These are phyloP conservation scores for Gautieria morchelliformis DNA, from an alignment of 768 basidiomycete genomes.

Conservation along the genomic window DNA sequence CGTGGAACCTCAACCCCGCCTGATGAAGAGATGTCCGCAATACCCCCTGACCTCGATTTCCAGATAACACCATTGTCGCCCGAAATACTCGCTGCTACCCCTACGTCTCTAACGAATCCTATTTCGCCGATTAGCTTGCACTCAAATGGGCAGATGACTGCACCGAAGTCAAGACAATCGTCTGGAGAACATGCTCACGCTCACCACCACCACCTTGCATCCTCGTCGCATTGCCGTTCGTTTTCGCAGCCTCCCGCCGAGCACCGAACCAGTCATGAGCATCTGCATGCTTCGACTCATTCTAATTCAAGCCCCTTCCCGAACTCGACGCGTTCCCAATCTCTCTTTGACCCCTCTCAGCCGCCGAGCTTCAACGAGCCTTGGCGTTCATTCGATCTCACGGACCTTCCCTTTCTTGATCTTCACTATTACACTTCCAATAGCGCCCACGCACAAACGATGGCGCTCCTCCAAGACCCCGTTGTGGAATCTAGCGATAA, in stretches of 20 bases:
- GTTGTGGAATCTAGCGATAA: slow-evolving; percentile 21
- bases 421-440: slow-evolving; percentile 51
- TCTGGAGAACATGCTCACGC: background rate
- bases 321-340: slow-evolving; percentile 7
- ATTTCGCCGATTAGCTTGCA: background rate
- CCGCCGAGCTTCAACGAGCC: slow-evolving; percentile 11
- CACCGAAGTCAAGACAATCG: background rate
- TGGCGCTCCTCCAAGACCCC: slow-evolving; percentile 13
- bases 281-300: background rate
- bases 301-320: background rate
- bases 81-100: background rate
- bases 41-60: slow-evolving; percentile 8
- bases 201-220: background rate
- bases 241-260: background rate
- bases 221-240: background rate
- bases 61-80: background rate
- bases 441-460: slow-evolving; percentile 14
- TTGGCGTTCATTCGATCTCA: slow-evolving; percentile 27
- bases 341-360: slow-evolving; percentile 10
- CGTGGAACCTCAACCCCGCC: background rate
- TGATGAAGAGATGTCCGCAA: background rate
- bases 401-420: slow-evolving; percentile 61
- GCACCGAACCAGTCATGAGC: background rate
- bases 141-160: background rate
- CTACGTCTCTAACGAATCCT: slow-evolving; percentile 1